These are phyloP conservation scores for Ganoderma meredithae DNA, from an alignment of 1,284 basidiomycete genomes.

Conservation along the genomic window DNA sequence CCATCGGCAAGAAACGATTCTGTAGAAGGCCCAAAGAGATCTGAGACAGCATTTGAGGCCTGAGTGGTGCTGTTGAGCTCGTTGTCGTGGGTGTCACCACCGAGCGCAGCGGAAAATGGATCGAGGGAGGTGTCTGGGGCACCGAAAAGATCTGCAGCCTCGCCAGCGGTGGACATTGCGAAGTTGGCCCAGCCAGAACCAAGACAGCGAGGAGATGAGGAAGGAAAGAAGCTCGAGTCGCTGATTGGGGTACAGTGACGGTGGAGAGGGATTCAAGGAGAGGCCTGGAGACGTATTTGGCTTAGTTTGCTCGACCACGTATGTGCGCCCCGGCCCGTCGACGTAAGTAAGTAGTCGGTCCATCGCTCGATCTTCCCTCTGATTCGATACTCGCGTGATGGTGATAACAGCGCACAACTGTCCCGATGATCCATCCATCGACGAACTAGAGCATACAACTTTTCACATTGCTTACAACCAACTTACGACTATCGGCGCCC, in stretches of 20 bases:
- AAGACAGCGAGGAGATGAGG: constrained; percentile 23
- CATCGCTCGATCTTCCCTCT: neutral
- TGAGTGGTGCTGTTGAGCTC: constrained; percentile 26
- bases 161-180: constrained; percentile 70
- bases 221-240: constrained; percentile 8
- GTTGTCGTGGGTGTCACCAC: constrained; percentile 43
- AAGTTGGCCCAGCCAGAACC: constrained; percentile 31
- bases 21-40: constrained; percentile 36
- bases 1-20: constrained; percentile 29
- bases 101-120: constrained; percentile 67
- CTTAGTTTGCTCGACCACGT: constrained; percentile 34
- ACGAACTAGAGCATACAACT: neutral
- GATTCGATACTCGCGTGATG: neutral
- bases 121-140: constrained; percentile 64
- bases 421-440: neutral
- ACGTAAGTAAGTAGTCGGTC: neutral
- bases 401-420: neutral
- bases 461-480: neutral
- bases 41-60: constrained; percentile 29
- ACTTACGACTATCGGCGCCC: neutral
- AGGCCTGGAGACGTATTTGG: constrained; percentile 33
- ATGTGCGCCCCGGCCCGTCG: constrained; percentile 21
- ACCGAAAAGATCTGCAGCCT: constrained; percentile 81
- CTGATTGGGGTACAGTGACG: constrained; percentile 22
- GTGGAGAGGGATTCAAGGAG: constrained; percentile 16